phyloP scores from a whole-genome alignment of 108 stramenopile genomes.

The Fistulifera solaris region DNA sequence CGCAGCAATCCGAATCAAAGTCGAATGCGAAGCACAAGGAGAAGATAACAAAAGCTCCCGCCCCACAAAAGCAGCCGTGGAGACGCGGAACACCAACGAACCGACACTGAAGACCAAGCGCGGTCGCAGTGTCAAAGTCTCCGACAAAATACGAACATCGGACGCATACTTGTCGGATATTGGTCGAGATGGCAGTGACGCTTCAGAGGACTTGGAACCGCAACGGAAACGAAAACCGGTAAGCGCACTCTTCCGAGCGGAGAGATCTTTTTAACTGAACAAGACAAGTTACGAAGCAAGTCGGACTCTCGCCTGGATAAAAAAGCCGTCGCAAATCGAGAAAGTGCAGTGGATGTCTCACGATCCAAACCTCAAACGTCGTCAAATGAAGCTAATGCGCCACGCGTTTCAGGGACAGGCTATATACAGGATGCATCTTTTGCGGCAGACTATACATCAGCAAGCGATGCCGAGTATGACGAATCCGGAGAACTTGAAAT shows the following conservation, averaged over 20 bases:
- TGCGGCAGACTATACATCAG: background rate
- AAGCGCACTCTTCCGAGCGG: background rate
- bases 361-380: background rate
- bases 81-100: background rate
- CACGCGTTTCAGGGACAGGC: background rate
- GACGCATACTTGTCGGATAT: background rate
- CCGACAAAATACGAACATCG: background rate
- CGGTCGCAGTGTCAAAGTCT: background rate
- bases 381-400: background rate
- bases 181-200: constrained; percentile 1
- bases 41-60: background rate
- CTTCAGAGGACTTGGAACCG: background rate
- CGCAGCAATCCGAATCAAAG: background rate
- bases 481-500: background rate
- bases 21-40: background rate
- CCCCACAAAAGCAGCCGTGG: background rate
- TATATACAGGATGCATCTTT: too few relatives aligned
- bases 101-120: constrained; percentile 2
- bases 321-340: background rate
- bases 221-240: background rate
- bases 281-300: background rate
- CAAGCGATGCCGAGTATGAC: background rate
- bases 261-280: background rate
- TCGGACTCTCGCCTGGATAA: background rate
- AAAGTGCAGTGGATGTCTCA: background rate